Percentiles rank a stretch among this genome's conserved stretches.
These are phyloP conservation scores for Spizellomyces punctatus DNA, from an alignment of 192 early-diverging fungal species.

Conservation along the genomic window DNA sequence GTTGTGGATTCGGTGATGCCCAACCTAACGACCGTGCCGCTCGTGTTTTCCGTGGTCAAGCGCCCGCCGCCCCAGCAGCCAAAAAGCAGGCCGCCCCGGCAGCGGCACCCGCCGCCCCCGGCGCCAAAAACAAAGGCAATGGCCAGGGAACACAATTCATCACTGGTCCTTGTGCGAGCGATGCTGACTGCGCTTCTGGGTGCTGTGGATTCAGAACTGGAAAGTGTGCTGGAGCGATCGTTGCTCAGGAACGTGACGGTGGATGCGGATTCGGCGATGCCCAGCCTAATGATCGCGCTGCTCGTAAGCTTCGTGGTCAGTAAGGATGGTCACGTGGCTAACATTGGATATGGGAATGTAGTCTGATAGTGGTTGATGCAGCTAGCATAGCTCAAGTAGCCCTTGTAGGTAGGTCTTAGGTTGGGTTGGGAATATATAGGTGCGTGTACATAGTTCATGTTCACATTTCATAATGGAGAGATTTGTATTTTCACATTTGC, in stretches of 20 bases:
- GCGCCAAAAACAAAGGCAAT: slow-evolving; percentile 13
- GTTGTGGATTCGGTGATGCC: slow-evolving; percentile 34
- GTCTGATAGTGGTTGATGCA: too few species aligned
- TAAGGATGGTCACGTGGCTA: too few species aligned
- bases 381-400: too few species aligned
- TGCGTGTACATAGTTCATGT: too few species aligned
- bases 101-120: not conserved
- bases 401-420: too few species aligned
- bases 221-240: slow-evolving; percentile 31
- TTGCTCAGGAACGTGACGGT: slow-evolving; percentile 33
- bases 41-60: slow-evolving; percentile 17
- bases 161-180: slow-evolving; percentile 25
- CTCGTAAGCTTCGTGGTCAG: slow-evolving; percentile 19
- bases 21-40: slow-evolving; percentile 30
- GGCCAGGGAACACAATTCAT: slow-evolving; percentile 34
- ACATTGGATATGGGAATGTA: too few species aligned
- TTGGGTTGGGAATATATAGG: too few species aligned
- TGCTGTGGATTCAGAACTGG: slow-evolving; percentile 34
- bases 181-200: slow-evolving; percentile 24
- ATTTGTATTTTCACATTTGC: too few species aligned
- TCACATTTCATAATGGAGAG: too few species aligned
- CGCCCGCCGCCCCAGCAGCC: slow-evolving; percentile 2
- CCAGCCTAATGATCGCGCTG: slow-evolving; percentile 21
- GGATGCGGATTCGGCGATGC: slow-evolving; percentile 34
- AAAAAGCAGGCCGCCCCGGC: not conserved